These are phyloP conservation scores for Pyricularia pennisetigena DNA, from an alignment of 2,329 filamentous ascomycete species.

Conservation along the genomic window DNA sequence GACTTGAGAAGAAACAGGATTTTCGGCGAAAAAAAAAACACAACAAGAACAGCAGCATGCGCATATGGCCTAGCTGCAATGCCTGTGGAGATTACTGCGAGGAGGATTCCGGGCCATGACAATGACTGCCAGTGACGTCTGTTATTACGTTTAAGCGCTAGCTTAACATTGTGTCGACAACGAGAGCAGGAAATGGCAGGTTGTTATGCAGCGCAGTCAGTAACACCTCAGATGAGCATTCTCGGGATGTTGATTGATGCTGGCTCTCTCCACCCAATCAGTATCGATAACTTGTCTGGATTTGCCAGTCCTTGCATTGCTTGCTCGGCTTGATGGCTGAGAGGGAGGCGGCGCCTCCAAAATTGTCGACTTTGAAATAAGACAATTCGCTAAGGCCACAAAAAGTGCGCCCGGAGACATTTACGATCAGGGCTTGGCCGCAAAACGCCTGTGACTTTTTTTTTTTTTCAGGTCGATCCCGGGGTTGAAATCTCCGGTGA, in stretches of 20 bases:
- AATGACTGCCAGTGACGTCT: background rate
- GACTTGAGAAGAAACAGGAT: background rate
- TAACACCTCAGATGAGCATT: background rate
- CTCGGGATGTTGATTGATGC: background rate
- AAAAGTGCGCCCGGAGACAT: background rate
- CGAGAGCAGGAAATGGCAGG: background rate
- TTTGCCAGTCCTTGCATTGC: no score
- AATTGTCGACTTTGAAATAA: no score
- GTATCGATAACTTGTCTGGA: background rate
- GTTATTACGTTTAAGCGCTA: background rate
- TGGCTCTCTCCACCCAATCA: background rate
- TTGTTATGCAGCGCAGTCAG: background rate
- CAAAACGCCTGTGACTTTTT: no score
- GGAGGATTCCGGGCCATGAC: background rate
- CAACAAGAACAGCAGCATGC: background rate
- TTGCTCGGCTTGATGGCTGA: no score
- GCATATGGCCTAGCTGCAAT: no score
- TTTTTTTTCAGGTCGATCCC: no score
- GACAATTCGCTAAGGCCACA: no score
- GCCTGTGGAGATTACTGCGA: no score
- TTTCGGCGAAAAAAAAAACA: background rate
- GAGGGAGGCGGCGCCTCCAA: no score
- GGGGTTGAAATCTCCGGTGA: no score
- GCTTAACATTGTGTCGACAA: background rate
- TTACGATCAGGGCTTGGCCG: background rate